Conservation (phyloP, 1,139 yeast species). For the Zygoascus meyerae region DNA sequence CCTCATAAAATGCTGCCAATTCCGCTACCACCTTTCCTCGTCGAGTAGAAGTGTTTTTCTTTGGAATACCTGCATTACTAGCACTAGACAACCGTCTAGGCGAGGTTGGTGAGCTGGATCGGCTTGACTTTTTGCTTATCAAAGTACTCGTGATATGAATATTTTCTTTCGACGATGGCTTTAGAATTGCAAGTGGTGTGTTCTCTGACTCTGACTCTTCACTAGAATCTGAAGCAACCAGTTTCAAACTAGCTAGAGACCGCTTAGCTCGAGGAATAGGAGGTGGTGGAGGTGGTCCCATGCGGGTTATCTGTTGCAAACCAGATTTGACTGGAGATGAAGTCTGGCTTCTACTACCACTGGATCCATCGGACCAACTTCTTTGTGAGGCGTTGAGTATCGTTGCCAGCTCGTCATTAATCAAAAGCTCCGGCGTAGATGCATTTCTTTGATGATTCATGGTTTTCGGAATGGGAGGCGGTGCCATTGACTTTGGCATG, state of each 20-base stretch:
- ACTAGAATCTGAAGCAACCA: background rate
- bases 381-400: background rate
- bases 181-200: conserved; percentile 13
- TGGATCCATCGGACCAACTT: conserved; percentile 1
- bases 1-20: conserved; percentile 32
- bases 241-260: conserved; percentile 1
- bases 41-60: conserved; percentile 18
- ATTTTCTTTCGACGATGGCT: conserved; percentile 14
- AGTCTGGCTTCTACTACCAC: background rate
- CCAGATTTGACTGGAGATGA: conserved; percentile 1
- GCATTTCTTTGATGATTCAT: conserved; percentile 11
- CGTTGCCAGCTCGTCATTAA: background rate
- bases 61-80: conserved; percentile 14
- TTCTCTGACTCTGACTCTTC: background rate
- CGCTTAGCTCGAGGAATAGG: conserved; percentile 15
- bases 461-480: conserved; percentile 6
- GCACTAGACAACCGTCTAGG: conserved; percentile 19
- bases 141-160: background rate
- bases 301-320: background rate
- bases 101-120: conserved; percentile 14
- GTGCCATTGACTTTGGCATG: background rate
- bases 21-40: conserved; percentile 33
- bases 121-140: background rate
- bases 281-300: conserved; percentile 16
- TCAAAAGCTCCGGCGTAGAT: conserved; percentile 16